A percentile compares a stretch with the other conserved stretches of the same genome.
phyloP scores from a whole-genome alignment of 1,284 basidiomycete genomes.

The Thelephora terrestris region DNA sequence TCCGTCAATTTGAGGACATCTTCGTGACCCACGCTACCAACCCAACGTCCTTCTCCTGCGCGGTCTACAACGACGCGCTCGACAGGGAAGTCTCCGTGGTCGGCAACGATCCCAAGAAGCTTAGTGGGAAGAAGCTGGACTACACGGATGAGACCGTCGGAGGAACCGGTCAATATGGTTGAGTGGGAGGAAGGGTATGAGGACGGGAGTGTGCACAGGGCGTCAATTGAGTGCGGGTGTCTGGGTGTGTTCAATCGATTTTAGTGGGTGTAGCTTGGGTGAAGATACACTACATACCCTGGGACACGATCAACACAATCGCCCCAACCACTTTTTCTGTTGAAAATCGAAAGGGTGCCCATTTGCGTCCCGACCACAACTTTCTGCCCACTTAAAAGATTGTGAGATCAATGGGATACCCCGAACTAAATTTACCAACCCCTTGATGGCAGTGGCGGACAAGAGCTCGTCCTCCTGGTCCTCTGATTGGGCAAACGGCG shows the following conservation, averaged over 20 bases:
- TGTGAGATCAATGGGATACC: neutral
- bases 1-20: constrained; percentile 81
- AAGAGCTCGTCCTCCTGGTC: constrained; percentile 95
- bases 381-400: constrained; percentile 52
- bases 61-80: constrained; percentile 67
- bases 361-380: constrained; percentile 84
- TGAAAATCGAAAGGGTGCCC: constrained; percentile 88
- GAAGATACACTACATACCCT: constrained; percentile 38
- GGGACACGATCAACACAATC: constrained; percentile 93
- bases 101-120: constrained; percentile 82
- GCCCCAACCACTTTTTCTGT: constrained; percentile 76
- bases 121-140: constrained; percentile 88
- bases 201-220: constrained; percentile 64
- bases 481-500: constrained; percentile 74
- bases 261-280: neutral
- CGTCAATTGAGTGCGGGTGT: constrained; percentile 82
- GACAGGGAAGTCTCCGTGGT: constrained; percentile 86
- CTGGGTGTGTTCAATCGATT: constrained; percentile 26
- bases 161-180: constrained; percentile 86
- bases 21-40: constrained; percentile 92
- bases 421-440: constrained; percentile 29
- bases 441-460: constrained; percentile 76
- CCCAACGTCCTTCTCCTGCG: constrained; percentile 58
- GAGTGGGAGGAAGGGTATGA: constrained; percentile 55
- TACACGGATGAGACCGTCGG: constrained; percentile 85